Evolutionary conservation across 2,329 filamentous ascomycete genomes (phyloP), one percentile per base, ranked within the genome.

Genomic region (Pestalotiopsis fici): DNA sequence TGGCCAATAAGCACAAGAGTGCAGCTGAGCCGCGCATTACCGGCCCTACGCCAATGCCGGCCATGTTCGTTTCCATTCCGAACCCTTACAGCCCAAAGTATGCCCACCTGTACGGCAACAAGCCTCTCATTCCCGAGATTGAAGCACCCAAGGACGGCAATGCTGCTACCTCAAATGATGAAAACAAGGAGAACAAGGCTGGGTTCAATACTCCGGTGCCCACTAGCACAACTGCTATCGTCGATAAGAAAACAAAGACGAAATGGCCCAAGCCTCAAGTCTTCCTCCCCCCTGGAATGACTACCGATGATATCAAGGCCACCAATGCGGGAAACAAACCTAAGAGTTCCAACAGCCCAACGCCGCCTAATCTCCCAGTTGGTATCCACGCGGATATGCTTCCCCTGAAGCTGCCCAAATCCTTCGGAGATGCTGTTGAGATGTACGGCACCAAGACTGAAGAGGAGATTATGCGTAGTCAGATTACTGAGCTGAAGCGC

Each of bases 401-500:
- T 31, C 59, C 23, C 4, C 59, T 74, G 59, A 71, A 66, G n/a
- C 67, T 79, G 64, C 77, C 78, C 27, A 72, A 74, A 39, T 73
- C 76, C 28, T 67, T 76, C 15, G 69, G 77, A 18, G 74, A 79
- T 60, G 74, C 75, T n/a, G 71, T 69, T 31, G 65, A 68, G 4
- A 74, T 77, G 31, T 72, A 73, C 25, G 80, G 54, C 59, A 55
- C 83, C 66, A 81, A 78, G 39, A 78, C 82, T 4, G 79, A 84
- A 67, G 65, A 31, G n/a, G 74, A 77, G 15, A 56, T 75, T 15
- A 47, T 73, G 21, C 57, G 69, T 12, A 67, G 68, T 12, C 76
- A 73, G 57, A 84, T 91, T 69, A 81, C 85, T 67, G 90, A 93
- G 72, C 79, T 94, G 73, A 94, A 90, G 81, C 89, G 87, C 69